Base-by-base conservation (phyloP, 176 grass and related monocot genomes). In the Cenchrus fungigraminus region DNA sequence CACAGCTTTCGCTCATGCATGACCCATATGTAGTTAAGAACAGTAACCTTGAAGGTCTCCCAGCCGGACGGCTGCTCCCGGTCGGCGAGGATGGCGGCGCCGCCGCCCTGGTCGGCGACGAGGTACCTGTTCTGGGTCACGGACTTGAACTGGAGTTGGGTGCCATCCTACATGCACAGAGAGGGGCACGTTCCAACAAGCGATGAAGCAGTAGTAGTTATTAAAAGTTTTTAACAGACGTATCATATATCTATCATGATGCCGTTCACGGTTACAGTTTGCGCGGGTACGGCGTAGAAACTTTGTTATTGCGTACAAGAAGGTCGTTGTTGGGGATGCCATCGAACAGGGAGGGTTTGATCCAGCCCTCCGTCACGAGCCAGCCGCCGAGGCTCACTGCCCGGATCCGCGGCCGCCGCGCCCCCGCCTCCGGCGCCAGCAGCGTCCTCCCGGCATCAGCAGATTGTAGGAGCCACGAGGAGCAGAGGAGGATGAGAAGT, bases 361-460 rank as follows among this genome's bases (percentile, higher is more conserved):
- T 93, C 91, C 94, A 95, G 43, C 94, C 94, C 83, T 95, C 94
- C 2, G 83, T 93, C 17, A 95, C 68, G 0, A 95, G 88, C 94
- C 94, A 95, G 5, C 91, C 86, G 17, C 94, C 94, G 11, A 95
- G 91, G 80, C 82, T 91, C 57, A 95, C 94, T 2, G 94, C 86
- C 68, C 85, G 73, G 3, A 95, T 74, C 1, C 71, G 83, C n/a
- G 44, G 79, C 49, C 3, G 57, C 68, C 15, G 55, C 16, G 67
- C 29, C 49, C 54, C 45, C 5, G 17, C 17, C 5, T 25, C 25
- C 25, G 25, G 25, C 25, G 6, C 47, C 31, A 42, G 51, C 37
- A 83, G 19, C 22, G 47, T 79, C 28, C 17, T 86, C 31, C 70
- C 45, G 70, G 16, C 71, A 12, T 45, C 16, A 5, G 57, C 56